phyloP scores from a whole-genome alignment of 345 rosid species.

The Eucalyptus cladocalyx region DNA sequence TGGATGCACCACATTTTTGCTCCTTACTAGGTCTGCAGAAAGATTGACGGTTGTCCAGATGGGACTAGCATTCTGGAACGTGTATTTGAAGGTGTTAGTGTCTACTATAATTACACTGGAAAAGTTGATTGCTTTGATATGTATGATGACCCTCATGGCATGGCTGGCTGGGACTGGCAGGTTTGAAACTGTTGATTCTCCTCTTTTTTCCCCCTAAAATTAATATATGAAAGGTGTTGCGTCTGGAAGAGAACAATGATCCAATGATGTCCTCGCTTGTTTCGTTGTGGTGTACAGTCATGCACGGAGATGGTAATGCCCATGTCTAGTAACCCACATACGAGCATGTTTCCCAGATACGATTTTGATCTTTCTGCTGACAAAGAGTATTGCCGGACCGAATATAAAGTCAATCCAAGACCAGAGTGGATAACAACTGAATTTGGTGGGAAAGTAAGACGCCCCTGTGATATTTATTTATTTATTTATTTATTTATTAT shows the following conservation, averaged over 20 bases:
- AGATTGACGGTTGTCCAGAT: conserved; percentile 44
- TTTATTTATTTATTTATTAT: background rate
- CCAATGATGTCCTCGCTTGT: background rate
- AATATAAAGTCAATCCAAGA: conserved; percentile 54
- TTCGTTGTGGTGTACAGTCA: conserved; percentile 26
- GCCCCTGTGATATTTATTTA: background rate
- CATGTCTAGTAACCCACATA: conserved; percentile 49
- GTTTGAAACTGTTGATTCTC: conserved; percentile 5
- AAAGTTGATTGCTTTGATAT: conserved; percentile 57
- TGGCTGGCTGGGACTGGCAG: conserved; percentile 96
- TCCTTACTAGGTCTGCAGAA: conserved; percentile 56
- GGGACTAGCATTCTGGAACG: conserved; percentile 53
- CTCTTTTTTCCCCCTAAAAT: background rate
- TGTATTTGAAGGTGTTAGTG: conserved; percentile 52
- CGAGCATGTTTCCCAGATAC: conserved; percentile 58
- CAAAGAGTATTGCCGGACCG: conserved; percentile 51
- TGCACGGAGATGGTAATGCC: conserved; percentile 97
- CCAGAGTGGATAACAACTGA: conserved; percentile 78
- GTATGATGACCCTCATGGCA: conserved; percentile 92
- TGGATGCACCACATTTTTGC: background rate
- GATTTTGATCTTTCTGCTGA: conserved; percentile 54
- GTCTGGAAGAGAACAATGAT: background rate
- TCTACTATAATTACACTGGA: conserved; percentile 83
- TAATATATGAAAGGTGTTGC: background rate
- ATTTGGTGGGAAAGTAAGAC: conserved; percentile 84